phyloP scores from a whole-genome alignment of 202 grass and related monocot species.

The Zizania palustris region DNA sequence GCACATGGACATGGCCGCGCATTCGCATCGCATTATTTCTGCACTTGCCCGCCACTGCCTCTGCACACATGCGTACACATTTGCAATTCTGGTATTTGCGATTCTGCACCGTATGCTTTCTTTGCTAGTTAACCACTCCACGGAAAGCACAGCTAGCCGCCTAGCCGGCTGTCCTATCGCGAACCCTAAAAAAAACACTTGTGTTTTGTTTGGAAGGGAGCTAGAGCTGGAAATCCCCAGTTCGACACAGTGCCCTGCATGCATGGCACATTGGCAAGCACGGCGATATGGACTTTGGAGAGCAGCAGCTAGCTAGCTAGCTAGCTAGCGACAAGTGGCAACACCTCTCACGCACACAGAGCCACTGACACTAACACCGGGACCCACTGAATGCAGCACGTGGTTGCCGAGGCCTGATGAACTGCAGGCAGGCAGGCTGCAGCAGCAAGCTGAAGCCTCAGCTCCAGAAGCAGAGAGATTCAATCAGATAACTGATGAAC shows the following conservation, averaged over 20 bases:
- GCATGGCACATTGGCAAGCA: not conserved
- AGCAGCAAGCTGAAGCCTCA: slow-evolving; percentile 38
- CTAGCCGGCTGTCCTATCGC: too few relatives aligned
- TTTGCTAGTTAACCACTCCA: too few relatives aligned
- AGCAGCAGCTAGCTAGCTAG: not conserved
- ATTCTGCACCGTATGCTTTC: too few relatives aligned
- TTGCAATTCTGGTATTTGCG: too few relatives aligned
- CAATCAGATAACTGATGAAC: not conserved
- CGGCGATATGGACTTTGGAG: not conserved
- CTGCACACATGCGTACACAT: too few relatives aligned
- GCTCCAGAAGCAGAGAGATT: not conserved
- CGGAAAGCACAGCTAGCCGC: too few relatives aligned
- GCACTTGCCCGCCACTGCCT: slow-evolving; percentile 15
- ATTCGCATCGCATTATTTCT: slow-evolving; percentile 39
- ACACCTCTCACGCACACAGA: not conserved
- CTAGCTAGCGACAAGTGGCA: slow-evolving; percentile 1
- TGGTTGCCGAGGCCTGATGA: slow-evolving; percentile 37
- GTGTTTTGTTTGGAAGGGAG: too few relatives aligned
- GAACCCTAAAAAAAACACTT: too few relatives aligned
- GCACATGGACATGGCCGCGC: slow-evolving; percentile 47
- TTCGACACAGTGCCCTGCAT: too few relatives aligned
- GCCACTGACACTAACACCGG: not conserved
- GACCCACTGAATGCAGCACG: slow-evolving; percentile 37
- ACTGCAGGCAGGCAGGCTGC: slow-evolving; percentile 13
- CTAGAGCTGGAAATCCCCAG: too few relatives aligned